A percentile compares a stretch with the other conserved stretches of the same genome.
Evolutionary conservation across 768 basidiomycete genomes (phyloP).

Genomic region (Boletus fagicola): DNA sequence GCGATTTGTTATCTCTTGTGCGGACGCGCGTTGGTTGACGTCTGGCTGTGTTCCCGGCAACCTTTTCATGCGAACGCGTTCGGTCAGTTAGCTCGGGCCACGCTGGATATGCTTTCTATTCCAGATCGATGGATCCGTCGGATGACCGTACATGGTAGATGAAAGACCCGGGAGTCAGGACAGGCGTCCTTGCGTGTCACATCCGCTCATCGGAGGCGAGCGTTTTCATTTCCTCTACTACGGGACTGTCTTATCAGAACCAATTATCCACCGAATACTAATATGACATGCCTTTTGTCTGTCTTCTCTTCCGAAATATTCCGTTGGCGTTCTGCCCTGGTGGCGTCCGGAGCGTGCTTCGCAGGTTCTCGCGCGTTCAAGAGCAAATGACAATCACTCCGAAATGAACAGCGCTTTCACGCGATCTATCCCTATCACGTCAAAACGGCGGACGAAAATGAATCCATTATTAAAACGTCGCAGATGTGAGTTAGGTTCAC

Average conservation of each 20-base stretch:
- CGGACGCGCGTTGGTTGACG: not conserved
- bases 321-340: slow-evolving; percentile 4
- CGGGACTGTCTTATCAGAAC: slow-evolving; percentile 9
- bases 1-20: not conserved
- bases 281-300: not conserved
- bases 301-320: not conserved
- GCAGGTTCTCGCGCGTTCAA: not conserved
- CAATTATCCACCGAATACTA: slow-evolving; percentile 3
- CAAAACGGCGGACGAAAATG: slow-evolving; percentile 4
- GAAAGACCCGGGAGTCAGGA: not conserved
- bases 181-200: not conserved
- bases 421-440: slow-evolving; percentile 14
- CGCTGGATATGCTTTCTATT: not conserved
- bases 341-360: slow-evolving; percentile 9
- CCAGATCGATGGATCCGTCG: not conserved
- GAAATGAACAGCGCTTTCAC: slow-evolving; percentile 23
- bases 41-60: not conserved
- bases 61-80: not conserved
- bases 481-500: slow-evolving; percentile 3
- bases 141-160: not conserved
- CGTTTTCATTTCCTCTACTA: slow-evolving; percentile 7
- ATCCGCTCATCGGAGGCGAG: slow-evolving; percentile 10
- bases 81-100: not conserved
- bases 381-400: slow-evolving; percentile 4
- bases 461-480: slow-evolving; percentile 1